Conservation (phyloP, 768 basidiomycete genomes). For the Aureoboletus auriporus region DNA sequence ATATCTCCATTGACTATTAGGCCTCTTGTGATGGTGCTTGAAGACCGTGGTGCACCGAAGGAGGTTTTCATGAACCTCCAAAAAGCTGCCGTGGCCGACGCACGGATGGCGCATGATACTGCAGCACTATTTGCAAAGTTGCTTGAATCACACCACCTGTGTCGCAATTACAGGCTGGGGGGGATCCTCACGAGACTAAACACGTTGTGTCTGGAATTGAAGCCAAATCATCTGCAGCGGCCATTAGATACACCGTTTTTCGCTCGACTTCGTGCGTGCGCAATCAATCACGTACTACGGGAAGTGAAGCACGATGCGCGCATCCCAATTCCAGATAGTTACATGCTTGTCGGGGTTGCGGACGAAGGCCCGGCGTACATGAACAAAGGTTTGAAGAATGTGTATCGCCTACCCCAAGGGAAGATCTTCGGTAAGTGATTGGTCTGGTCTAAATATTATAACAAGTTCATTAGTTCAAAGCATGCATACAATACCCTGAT, state of each 20-base stretch:
- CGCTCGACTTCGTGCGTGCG: slow-evolving; percentile 50
- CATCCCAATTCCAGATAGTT: slow-evolving; percentile 65
- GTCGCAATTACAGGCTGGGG: slow-evolving; percentile 44
- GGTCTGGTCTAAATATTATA: background rate
- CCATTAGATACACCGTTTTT: slow-evolving; percentile 57
- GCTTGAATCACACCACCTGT: slow-evolving; percentile 46
- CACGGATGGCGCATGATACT: slow-evolving; percentile 58
- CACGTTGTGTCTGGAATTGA: slow-evolving; percentile 46
- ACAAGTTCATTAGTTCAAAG: slow-evolving; percentile 30
- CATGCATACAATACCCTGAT: slow-evolving; percentile 52
- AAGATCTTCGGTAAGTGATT: slow-evolving; percentile 60
- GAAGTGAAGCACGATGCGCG: slow-evolving; percentile 74
- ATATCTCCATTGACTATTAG: slow-evolving; percentile 31
- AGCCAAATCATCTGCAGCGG: slow-evolving; percentile 27
- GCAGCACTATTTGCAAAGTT: slow-evolving; percentile 45
- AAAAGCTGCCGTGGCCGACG: slow-evolving; percentile 48
- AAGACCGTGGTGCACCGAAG: slow-evolving; percentile 62
- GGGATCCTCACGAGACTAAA: slow-evolving; percentile 49
- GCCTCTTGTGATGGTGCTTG: slow-evolving; percentile 72
- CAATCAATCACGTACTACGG: slow-evolving; percentile 61
- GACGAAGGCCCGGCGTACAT: slow-evolving; percentile 75
- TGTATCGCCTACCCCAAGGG: slow-evolving; percentile 50
- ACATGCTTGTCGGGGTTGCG: slow-evolving; percentile 73
- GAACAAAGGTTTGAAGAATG: slow-evolving; percentile 44
- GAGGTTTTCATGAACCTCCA: slow-evolving; percentile 63